Percentiles rank a stretch among this genome's conserved stretches.
phyloP scores from a whole-genome alignment of 805 yeast species.

The Saccharomycopsis guyanensis region DNA sequence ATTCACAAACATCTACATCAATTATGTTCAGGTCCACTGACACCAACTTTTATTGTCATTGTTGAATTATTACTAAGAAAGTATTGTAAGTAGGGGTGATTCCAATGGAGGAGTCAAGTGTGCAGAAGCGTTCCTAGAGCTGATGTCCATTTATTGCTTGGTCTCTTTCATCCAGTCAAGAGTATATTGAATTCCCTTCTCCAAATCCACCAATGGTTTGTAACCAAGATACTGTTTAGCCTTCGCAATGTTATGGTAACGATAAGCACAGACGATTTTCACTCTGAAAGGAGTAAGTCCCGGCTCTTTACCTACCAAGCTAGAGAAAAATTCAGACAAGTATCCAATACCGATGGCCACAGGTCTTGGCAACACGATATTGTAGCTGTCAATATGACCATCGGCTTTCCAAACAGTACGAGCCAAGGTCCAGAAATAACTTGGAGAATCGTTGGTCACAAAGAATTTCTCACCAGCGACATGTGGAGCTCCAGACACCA shows the following conservation, averaged over 20 bases:
- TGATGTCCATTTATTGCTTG: background rate
- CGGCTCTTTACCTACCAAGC: constrained; percentile 71
- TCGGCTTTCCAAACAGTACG: constrained; percentile 96
- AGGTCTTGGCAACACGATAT: constrained; percentile 61
- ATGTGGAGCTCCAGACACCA: constrained; percentile 37
- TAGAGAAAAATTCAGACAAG: constrained; percentile 66
- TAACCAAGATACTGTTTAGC: constrained; percentile 77
- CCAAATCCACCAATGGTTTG: constrained; percentile 68
- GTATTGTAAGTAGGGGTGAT: no score
- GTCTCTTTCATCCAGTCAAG: constrained; percentile 83
- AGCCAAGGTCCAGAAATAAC: constrained; percentile 95
- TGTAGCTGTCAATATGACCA: constrained; percentile 67
- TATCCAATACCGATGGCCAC: constrained; percentile 81
- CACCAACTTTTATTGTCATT: no score
- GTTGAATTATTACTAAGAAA: no score
- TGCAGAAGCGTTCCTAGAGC: no score
- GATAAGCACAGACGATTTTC: constrained; percentile 80
- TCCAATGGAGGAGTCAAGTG: no score
- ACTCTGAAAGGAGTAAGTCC: constrained; percentile 96
- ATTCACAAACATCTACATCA: no score
- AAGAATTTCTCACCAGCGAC: constrained; percentile 87
- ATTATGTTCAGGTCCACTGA: no score
- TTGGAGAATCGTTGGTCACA: constrained; percentile 88
- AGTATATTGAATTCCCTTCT: constrained; percentile 72
- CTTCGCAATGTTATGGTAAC: constrained; percentile 87